Percentiles rank a stretch among this genome's conserved stretches.
phyloP scores from a whole-genome alignment of 2,329 filamentous ascomycete species.

The Ophiostoma montium region DNA sequence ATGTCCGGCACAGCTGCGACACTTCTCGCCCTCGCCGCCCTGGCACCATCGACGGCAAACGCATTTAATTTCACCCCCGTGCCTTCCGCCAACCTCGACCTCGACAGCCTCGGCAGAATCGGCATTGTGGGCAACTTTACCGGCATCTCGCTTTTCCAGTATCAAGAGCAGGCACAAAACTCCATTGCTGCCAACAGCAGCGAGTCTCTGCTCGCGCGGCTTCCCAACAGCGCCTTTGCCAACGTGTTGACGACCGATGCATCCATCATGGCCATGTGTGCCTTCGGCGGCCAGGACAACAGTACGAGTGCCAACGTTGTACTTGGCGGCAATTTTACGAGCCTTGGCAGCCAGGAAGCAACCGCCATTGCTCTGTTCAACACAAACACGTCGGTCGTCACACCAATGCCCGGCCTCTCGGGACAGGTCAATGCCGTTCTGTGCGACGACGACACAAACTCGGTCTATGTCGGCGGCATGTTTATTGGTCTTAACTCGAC shows the following conservation, averaged over 20 bases:
- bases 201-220: constrained; percentile 62
- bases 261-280: constrained; percentile 78
- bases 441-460: constrained; percentile 63
- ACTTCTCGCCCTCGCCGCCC: constrained; percentile 26
- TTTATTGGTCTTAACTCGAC: constrained; percentile 70
- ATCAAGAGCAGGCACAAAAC: constrained; percentile 60
- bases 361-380: constrained; percentile 73
- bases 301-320: constrained; percentile 61
- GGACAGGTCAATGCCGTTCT: constrained; percentile 71
- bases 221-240: constrained; percentile 75
- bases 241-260: constrained; percentile 66
- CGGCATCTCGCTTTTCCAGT: constrained; percentile 82
- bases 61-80: constrained; percentile 47
- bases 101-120: constrained; percentile 65
- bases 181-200: constrained; percentile 59
- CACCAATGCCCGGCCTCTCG: constrained; percentile 62
- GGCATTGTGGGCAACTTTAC: constrained; percentile 82
- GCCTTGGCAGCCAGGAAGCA: constrained; percentile 61
- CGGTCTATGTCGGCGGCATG: constrained; percentile 82
- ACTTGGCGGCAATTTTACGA: constrained; percentile 91
- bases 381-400: constrained; percentile 53
- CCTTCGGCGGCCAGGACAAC: constrained; percentile 52
- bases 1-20: constrained; percentile 8
- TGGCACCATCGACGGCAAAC: constrained; percentile 27
- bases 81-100: constrained; percentile 60